These are phyloP conservation scores for Actinomortierella wolfii DNA, from an alignment of 371 early-diverging fungal genomes.

Conservation along the genomic window DNA sequence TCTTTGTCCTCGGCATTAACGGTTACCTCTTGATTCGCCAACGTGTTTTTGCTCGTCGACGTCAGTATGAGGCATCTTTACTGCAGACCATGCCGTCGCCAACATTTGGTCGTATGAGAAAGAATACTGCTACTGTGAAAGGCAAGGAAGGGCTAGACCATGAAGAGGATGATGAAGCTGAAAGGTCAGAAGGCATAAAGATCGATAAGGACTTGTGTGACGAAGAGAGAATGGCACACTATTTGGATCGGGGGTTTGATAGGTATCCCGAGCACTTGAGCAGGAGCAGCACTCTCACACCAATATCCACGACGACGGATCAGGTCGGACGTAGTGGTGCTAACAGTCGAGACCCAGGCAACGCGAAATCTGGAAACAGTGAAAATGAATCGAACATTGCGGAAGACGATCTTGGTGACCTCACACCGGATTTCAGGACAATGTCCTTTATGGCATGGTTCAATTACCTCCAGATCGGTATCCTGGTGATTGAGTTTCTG, in stretches of 20 bases:
- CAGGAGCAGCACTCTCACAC: too few species aligned
- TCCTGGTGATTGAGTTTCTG: conserved; percentile 63
- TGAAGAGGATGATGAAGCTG: background rate
- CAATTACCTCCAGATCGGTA: conserved; percentile 62
- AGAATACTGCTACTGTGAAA: background rate
- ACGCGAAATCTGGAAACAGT: too few species aligned
- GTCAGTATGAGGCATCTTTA: conserved; percentile 31
- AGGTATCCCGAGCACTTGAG: too few species aligned
- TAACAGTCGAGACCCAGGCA: too few species aligned
- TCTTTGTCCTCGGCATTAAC: conserved; percentile 58
- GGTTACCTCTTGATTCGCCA: conserved; percentile 57
- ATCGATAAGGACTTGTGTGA: too few species aligned
- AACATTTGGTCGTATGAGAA: background rate
- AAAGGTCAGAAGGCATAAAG: too few species aligned
- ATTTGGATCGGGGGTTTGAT: too few species aligned
- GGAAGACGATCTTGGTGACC: conserved; percentile 17
- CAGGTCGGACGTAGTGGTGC: background rate
- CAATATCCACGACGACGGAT: background rate
- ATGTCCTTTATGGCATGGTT: conserved; percentile 48
- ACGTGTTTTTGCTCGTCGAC: conserved; percentile 46
- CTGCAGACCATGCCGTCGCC: conserved; percentile 19
- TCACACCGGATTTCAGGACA: conserved; percentile 25
- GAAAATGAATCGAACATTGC: background rate
- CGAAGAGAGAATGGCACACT: too few species aligned
- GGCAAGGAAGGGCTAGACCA: conserved; percentile 1